Conservation (phyloP, 164 flowering plant genomes). For the Aristolochia contorta region DNA sequence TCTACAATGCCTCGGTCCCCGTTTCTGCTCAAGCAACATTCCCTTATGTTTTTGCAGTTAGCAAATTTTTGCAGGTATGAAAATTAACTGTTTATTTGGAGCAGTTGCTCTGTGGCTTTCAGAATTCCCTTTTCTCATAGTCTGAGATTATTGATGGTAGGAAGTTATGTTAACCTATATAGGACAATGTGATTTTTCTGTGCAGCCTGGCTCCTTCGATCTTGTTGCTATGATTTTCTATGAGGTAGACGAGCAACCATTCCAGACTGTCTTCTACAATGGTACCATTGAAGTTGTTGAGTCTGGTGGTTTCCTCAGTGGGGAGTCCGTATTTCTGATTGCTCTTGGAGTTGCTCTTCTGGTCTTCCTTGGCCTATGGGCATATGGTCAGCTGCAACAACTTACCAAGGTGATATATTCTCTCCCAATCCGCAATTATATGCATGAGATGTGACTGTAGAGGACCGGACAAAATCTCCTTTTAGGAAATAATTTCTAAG, state of each 20-base stretch:
- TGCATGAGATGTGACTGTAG: background rate
- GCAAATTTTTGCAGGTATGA: conserved; percentile 85
- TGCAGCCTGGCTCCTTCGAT: conserved; percentile 91
- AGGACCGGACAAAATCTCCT: too few species aligned
- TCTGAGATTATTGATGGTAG: too few species aligned
- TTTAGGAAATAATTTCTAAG: too few species aligned
- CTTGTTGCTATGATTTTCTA: conserved; percentile 81
- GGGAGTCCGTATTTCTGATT: conserved; percentile 78
- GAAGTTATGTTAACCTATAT: too few species aligned
- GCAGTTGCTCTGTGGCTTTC: background rate
- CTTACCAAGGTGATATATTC: conserved; percentile 57
- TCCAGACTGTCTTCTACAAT: conserved; percentile 75
- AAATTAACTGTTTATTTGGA: background rate
- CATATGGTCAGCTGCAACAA: conserved; percentile 52
- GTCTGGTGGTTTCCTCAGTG: conserved; percentile 58
- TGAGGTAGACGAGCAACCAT: conserved; percentile 73
- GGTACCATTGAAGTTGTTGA: conserved; percentile 95
- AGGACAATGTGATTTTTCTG: background rate
- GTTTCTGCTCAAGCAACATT: conserved; percentile 73
- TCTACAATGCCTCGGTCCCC: conserved; percentile 66
- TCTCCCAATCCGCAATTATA: background rate
- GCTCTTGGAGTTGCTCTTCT: conserved; percentile 68
- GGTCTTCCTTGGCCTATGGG: conserved; percentile 60
- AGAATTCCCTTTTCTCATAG: background rate
- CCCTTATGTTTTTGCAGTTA: conserved; percentile 75